These are phyloP conservation scores for Hemileccinum rubropunctum DNA, from an alignment of 768 basidiomycete genomes.

Conservation along the genomic window DNA sequence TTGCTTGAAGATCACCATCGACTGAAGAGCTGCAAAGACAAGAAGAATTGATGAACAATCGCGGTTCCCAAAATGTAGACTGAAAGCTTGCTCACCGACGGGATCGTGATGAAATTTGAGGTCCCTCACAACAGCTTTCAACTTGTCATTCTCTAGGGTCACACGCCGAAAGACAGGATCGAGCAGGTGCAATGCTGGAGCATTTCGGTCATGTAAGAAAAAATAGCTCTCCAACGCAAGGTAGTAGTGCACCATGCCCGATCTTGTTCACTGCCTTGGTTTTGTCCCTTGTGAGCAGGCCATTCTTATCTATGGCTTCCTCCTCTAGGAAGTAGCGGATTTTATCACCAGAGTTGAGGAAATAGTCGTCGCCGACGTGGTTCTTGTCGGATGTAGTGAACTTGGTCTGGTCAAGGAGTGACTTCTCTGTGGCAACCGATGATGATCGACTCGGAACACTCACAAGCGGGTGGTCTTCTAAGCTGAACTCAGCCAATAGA, in stretches of 20 bases:
- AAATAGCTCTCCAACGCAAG: neutral
- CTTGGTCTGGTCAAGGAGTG: conserved; percentile 70
- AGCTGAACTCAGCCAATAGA: conserved; percentile 73
- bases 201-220: conserved; percentile 1
- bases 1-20: conserved; percentile 96
- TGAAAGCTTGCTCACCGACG: conserved; percentile 49
- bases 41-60: neutral
- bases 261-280: conserved; percentile 92
- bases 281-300: conserved; percentile 70
- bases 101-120: conserved; percentile 85
- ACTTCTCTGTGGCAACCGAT: neutral
- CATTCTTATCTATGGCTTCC: conserved; percentile 68
- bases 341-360: conserved; percentile 89
- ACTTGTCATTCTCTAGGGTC: conserved; percentile 74
- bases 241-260: conserved; percentile 61
- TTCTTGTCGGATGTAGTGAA: conserved; percentile 78
- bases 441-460: conserved; percentile 23
- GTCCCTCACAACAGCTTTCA: conserved; percentile 70
- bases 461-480: conserved; percentile 81
- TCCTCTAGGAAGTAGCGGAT: conserved; percentile 95
- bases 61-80: no score
- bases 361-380: conserved; percentile 91
- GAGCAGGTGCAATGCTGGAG: conserved; percentile 75
- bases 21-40: conserved; percentile 64
- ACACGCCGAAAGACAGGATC: conserved; percentile 79